Evolutionary conservation across 768 basidiomycete species (phyloP), one percentile per base, ranked within the genome.

Genomic region (Termitomyces sp.): DNA sequence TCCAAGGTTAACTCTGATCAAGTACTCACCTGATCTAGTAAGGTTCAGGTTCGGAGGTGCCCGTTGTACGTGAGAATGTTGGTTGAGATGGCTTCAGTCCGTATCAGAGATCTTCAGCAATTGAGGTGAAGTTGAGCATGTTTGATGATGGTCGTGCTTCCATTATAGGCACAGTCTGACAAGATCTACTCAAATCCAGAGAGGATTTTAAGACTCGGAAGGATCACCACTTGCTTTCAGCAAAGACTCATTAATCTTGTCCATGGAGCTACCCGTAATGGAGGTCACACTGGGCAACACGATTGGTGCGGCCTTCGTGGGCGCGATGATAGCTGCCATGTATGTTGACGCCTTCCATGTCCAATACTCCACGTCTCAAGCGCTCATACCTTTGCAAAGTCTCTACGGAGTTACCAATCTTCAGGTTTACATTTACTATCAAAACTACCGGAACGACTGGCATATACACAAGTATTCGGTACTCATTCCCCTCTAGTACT

Each of bases 291-390:
- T 74, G 36, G 70, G 60, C 51, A 70, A 69, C 61, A 74, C 73
- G 11, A 56, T 73, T 2, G 73, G 73, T 44, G 73, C 72, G 9
- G 65, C 66, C 22, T 71, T 72, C 58, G 13, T 74, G 36, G 73
- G 73, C 16, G 58, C 67, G 8, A 58, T 70, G 48, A 63, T 65
- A 48, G 68, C 73, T 53, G 66, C 69, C 12, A 67, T 73, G 73
- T 73, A 64, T 57, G 73, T 68, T 22, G 16, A 42, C 18, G 28
- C 36, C 44, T 35, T 18, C 16, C 28, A 4, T 38, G n/a, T 32
- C 33, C 18, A 6, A 35, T 4, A 48, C 22, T 11, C 12, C 12
- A 20, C 5, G 12, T 46, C 8, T 15, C 12, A 35, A 18, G 20
- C 18, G 28, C n/a, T 44, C 5, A 11, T 36, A 42, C 20, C 15